Percentiles rank a stretch among this genome's conserved stretches.
Conservation (phyloP, 2,329 filamentous ascomycete species). For the Calonectria pseudoturangicola region DNA sequence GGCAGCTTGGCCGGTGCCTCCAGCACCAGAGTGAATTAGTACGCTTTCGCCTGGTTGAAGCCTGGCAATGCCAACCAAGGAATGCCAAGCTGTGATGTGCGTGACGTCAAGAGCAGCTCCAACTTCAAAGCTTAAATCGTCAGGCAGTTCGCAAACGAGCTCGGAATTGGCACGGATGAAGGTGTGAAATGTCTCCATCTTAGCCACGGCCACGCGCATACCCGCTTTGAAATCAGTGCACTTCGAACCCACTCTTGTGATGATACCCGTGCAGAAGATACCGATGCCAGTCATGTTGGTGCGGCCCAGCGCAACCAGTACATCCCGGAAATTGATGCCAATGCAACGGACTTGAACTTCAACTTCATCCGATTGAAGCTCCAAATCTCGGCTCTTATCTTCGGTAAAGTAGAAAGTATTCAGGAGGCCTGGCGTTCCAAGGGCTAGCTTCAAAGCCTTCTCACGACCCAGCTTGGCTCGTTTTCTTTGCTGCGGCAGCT, state of each 20-base stretch:
- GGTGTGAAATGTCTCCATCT: neutral
- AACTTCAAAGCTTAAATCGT: neutral
- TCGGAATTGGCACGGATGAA: neutral
- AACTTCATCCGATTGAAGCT: constrained; percentile 15
- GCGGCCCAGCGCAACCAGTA: constrained; percentile 50
- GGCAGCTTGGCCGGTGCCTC: constrained; percentile 54
- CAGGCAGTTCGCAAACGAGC: constrained; percentile 23
- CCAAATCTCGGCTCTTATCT: neutral
- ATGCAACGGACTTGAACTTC: constrained; percentile 24
- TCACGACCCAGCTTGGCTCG: neutral
- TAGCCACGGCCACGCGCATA: neutral
- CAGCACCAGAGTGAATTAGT: constrained; percentile 51
- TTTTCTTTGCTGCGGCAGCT: constrained; percentile 7
- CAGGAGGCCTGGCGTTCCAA: constrained; percentile 25
- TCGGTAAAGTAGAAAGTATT: constrained; percentile 25
- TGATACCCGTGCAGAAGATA: constrained; percentile 38
- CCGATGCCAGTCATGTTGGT: constrained; percentile 50
- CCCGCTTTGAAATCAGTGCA: neutral
- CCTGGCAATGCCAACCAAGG: constrained; percentile 4
- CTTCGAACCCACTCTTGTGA: constrained; percentile 26
- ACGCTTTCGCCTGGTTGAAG: constrained; percentile 45
- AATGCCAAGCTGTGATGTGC: constrained; percentile 13
- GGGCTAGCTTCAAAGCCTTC: neutral
- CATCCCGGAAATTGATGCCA: constrained; percentile 41
- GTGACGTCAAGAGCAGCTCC: neutral